Percentiles rank a stretch among this genome's conserved stretches.
Evolutionary conservation across 2,329 filamentous ascomycete species (phyloP).

Genomic region (Pseudocercospora eumusae): DNA sequence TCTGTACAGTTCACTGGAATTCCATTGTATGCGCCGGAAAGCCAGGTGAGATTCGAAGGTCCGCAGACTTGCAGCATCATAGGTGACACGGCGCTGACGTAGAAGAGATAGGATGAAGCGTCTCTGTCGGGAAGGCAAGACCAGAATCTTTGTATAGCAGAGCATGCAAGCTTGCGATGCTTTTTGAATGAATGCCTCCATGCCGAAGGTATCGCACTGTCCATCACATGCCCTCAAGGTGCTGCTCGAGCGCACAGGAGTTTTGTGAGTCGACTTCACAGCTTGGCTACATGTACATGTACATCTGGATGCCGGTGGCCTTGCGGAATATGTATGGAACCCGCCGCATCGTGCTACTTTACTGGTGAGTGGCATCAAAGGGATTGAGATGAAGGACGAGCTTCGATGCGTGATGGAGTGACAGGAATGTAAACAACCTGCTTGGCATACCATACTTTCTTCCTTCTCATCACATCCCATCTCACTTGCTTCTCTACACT

Average conservation of each 20-base stretch:
- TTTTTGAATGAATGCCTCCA: background rate
- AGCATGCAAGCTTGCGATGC: background rate
- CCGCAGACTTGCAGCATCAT: background rate
- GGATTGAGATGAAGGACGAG: background rate
- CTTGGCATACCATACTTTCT: background rate
- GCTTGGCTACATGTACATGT: too few relatives aligned
- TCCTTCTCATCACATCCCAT: background rate
- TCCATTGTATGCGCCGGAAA: constrained; percentile 7
- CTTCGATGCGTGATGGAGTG: background rate
- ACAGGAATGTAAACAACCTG: background rate
- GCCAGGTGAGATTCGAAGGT: constrained; percentile 5
- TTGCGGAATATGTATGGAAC: background rate
- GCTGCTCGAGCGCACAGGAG: background rate
- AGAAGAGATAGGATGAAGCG: background rate
- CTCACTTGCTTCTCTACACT: background rate
- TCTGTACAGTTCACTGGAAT: background rate
- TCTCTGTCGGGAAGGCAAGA: background rate
- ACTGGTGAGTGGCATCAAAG: too few relatives aligned
- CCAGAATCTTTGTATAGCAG: too few relatives aligned
- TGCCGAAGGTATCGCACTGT: background rate
- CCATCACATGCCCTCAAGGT: background rate
- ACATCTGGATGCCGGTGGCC: background rate
- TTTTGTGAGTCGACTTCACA: background rate
- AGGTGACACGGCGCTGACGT: background rate
- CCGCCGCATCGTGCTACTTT: too few relatives aligned